Evolutionary conservation across 148 eudicot species (phyloP).

Genomic region (Gaultheria prostrata): DNA sequence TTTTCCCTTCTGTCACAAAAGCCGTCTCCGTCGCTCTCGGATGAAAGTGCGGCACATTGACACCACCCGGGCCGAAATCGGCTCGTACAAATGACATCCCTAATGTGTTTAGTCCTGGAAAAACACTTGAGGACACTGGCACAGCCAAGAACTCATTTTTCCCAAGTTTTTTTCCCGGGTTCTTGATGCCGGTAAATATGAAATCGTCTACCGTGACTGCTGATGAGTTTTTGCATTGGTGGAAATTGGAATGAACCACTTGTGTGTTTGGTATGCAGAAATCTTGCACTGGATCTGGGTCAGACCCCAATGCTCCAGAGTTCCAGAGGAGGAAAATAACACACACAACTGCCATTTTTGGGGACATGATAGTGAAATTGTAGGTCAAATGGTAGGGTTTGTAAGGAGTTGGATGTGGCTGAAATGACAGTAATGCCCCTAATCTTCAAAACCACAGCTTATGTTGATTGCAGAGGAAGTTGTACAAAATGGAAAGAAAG

Average conservation of each 20-base stretch:
- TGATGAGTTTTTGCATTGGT: conserved; percentile 58
- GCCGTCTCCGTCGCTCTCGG: conserved; percentile 84
- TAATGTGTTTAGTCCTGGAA: conserved; percentile 78
- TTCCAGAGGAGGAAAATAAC: conserved; percentile 23
- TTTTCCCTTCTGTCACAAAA: conserved; percentile 56
- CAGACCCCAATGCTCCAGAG: conserved; percentile 40
- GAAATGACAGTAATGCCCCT: background rate
- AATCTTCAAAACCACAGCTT: background rate
- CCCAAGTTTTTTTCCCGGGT: conserved; percentile 27
- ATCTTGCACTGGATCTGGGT: conserved; percentile 77
- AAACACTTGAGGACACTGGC: conserved; percentile 45
- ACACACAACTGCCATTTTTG: conserved; percentile 19
- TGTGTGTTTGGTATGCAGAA: conserved; percentile 52
- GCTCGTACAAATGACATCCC: conserved; percentile 80
- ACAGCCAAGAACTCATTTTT: conserved; percentile 42
- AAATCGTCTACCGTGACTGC: conserved; percentile 55
- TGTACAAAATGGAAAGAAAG: background rate
- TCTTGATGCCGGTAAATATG: conserved; percentile 54
- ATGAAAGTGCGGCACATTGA: conserved; percentile 76
- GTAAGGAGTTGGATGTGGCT: background rate
- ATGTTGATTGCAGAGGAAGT: background rate
- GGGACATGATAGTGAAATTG: conserved; percentile 35
- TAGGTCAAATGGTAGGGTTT: background rate
- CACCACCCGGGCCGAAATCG: conserved; percentile 53
- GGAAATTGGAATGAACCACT: conserved; percentile 7